Evolutionary conservation across 2,329 filamentous ascomycete species (phyloP), one percentile per base, ranked within the genome.

Genomic region (Fusarium sp.): DNA sequence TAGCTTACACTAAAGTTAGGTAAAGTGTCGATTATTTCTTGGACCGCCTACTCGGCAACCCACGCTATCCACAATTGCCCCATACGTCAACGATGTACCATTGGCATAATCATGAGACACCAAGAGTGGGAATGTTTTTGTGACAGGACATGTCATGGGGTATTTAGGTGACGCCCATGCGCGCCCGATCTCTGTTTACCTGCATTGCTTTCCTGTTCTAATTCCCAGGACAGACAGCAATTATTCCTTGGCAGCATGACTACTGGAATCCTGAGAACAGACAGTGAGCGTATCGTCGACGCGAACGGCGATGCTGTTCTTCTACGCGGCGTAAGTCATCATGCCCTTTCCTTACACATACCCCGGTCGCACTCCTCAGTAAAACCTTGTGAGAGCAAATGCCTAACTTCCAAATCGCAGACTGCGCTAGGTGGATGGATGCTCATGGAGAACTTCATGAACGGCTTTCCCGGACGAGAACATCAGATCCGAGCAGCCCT

Each of bases 381-480:
- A 7, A 18, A 7, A 18, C n/a, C 28, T 44, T 28, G 9, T 28
- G 26, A 10, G 1, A 1, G 17, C 36, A 17, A 3, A 3, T 33
- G 0, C 6, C 56, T 22, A 3, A 6, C 11, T 17, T 3, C 34
- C 17, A 17, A 33, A 3, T 15, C 1, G 1, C 13, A 73, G 72
- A 68, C 74, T 14, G 75, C 74, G 9, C 61, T 73, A 4, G 76
- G 76, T 4, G 76, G 76, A 7, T 75, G 72, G 69, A 75, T 78
- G 69, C 69, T 75, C n/a, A 87, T 87, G 84, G 86, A 88, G 74
- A 89, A 88, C 72, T 89, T 89, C 80, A 89, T 90, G 70, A 88
- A 85, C 2, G 88, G 88, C 17, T 90, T 85, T 61, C 82, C 87
- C 6, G 88, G 86, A 15, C 84, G 86, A 52, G 88, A 90, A 74